These are phyloP conservation scores for Rugonectria rugulosa DNA, from an alignment of 2,329 filamentous ascomycete genomes.

Conservation along the genomic window DNA sequence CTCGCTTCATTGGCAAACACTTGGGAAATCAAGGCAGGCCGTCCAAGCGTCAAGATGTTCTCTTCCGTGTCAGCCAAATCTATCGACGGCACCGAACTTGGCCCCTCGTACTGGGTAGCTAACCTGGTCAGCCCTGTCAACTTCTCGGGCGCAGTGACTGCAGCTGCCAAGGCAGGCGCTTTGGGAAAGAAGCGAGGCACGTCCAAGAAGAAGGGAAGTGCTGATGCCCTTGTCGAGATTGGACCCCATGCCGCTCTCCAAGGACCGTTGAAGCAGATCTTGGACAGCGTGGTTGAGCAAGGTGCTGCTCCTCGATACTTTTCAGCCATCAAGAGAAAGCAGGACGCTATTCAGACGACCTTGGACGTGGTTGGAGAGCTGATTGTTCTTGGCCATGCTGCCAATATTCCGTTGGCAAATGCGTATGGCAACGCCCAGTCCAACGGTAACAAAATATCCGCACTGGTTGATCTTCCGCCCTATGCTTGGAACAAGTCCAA, in stretches of 20 bases:
- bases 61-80: too few relatives aligned
- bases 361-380: neutral
- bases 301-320: neutral
- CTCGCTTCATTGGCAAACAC: too few relatives aligned
- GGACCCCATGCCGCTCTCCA: slow-evolving; percentile 34
- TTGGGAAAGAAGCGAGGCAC: neutral
- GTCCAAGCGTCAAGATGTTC: too few relatives aligned
- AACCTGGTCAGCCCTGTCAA: slow-evolving; percentile 46
- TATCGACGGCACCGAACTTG: too few relatives aligned
- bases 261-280: slow-evolving; percentile 6
- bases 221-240: slow-evolving; percentile 38
- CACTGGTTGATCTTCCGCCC: slow-evolving; percentile 38
- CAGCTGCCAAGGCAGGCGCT: neutral
- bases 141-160: slow-evolving; percentile 44
- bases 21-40: too few relatives aligned
- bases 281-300: slow-evolving; percentile 2
- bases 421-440: too few relatives aligned
- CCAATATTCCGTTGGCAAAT: too few relatives aligned
- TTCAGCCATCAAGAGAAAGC: neutral
- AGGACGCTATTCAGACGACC: neutral
- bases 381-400: neutral
- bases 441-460: too few relatives aligned
- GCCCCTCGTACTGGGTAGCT: slow-evolving; percentile 50
- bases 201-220: neutral
- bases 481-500: slow-evolving; percentile 47